A percentile compares a stretch with the other conserved stretches of the same genome.
Evolutionary conservation across 129 eudicot species (phyloP).

Genomic region (Flaveria sonorensis): DNA sequence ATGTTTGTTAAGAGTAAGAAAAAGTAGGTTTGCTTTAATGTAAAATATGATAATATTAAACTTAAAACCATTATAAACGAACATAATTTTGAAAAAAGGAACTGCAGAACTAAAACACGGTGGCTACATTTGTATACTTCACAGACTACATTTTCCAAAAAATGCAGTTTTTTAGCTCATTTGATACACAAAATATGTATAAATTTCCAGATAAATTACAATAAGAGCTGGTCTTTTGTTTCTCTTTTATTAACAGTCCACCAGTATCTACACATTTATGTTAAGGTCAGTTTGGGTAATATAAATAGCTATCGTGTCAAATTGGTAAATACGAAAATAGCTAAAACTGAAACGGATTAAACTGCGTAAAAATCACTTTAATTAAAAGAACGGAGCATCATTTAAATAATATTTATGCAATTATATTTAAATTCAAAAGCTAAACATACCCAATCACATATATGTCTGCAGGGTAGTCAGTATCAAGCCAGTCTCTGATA

Average conservation of each 20-base stretch:
- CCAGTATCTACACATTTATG: not conserved
- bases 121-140: not conserved
- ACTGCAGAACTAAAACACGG: not conserved
- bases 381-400: not conserved
- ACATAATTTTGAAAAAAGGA: not conserved
- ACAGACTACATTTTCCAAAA: not conserved
- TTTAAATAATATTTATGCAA: not conserved
- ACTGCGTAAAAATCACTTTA: not conserved
- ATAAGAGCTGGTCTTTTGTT: not conserved
- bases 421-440: not conserved
- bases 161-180: not conserved
- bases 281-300: not conserved
- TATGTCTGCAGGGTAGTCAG: conserved; percentile 74
- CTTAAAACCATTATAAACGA: not conserved
- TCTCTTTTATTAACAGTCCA: conserved; percentile 9
- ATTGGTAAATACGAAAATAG: not conserved
- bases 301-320: not conserved
- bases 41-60: conserved; percentile 1
- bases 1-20: not conserved
- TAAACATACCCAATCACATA: conserved; percentile 78
- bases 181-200: conserved; percentile 1
- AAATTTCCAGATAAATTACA: not conserved
- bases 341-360: not conserved
- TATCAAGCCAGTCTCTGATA: conserved; percentile 66
- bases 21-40: conserved; percentile 11